Percentiles rank a stretch among this genome's conserved stretches.
Evolutionary conservation across 352 stramenopile genomes (phyloP).

Genomic region (Pythium grandisporangium): DNA sequence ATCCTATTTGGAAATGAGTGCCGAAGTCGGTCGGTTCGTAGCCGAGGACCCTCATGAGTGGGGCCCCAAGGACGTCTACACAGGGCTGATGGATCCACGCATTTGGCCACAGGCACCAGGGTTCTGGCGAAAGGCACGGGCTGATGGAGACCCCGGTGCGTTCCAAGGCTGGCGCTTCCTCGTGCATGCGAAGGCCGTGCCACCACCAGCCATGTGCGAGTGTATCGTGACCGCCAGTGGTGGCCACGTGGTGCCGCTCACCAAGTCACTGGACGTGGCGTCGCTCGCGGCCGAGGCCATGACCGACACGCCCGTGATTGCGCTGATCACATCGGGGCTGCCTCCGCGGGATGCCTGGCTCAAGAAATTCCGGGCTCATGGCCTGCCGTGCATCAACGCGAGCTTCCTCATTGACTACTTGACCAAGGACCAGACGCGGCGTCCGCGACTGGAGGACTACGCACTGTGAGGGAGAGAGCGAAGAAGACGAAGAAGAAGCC

Average conservation of each 20-base stretch:
- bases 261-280: slow-evolving; percentile 39
- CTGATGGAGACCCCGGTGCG: slow-evolving; percentile 31
- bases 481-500: too few relatives aligned
- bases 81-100: slow-evolving; percentile 57
- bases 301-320: slow-evolving; percentile 37
- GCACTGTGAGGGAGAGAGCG: too few relatives aligned
- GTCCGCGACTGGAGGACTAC: slow-evolving; percentile 40
- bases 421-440: slow-evolving; percentile 67
- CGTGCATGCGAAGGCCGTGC: slow-evolving; percentile 63
- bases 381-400: slow-evolving; percentile 68
- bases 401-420: slow-evolving; percentile 82
- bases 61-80: slow-evolving; percentile 38
- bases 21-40: slow-evolving; percentile 55
- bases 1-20: slow-evolving; percentile 66
- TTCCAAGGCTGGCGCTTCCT: slow-evolving; percentile 67
- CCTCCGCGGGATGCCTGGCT: slow-evolving; percentile 53
- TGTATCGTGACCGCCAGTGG: slow-evolving; percentile 51
- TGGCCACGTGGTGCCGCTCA: slow-evolving; percentile 49
- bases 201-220: slow-evolving; percentile 75
- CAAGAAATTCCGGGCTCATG: slow-evolving; percentile 54
- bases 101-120: slow-evolving; percentile 54
- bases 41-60: slow-evolving; percentile 68
- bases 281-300: slow-evolving; percentile 21
- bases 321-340: slow-evolving; percentile 42
- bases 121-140: slow-evolving; percentile 62